Percentiles rank a stretch among this genome's conserved stretches.
phyloP scores from a whole-genome alignment of 805 yeast species.

The Spathaspora gorwiae region DNA sequence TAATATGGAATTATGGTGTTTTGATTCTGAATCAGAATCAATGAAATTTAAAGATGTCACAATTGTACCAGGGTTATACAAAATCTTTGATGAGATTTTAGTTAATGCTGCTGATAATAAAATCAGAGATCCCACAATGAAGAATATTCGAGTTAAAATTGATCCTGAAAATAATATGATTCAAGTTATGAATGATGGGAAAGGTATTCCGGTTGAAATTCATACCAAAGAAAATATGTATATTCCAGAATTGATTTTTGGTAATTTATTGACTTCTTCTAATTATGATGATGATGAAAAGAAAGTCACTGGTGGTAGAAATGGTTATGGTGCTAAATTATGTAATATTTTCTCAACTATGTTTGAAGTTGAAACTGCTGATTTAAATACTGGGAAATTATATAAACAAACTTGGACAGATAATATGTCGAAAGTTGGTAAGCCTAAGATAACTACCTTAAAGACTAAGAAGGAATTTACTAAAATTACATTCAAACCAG shows the following conservation, averaged over 20 bases:
- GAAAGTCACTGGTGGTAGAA: conserved; percentile 97
- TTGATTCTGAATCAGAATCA: conserved; percentile 44
- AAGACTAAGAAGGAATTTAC: conserved; percentile 73
- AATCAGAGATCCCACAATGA: conserved; percentile 91
- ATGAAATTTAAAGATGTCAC: conserved; percentile 56
- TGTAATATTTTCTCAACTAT: conserved; percentile 93
- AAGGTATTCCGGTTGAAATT: conserved; percentile 91
- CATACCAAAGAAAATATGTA: conserved; percentile 88
- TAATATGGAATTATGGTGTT: conserved; percentile 80
- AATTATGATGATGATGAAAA: conserved; percentile 94
- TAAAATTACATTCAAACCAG: conserved; percentile 84
- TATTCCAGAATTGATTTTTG: conserved; percentile 94
- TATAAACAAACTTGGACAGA: conserved; percentile 83
- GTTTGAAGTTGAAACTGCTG: conserved; percentile 86
- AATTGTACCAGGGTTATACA: conserved; percentile 93
- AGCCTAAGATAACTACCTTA: conserved; percentile 64
- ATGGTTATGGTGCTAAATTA: conserved; percentile 95
- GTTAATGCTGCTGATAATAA: conserved; percentile 99
- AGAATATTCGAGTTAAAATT: conserved; percentile 75
- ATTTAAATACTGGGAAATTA: conserved; percentile 52
- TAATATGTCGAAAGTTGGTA: conserved; percentile 76
- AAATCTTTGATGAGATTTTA: conserved; percentile 92
- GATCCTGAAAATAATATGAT: conserved; percentile 71
- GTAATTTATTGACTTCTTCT: conserved; percentile 89
- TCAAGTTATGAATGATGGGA: conserved; percentile 86